Conservation (phyloP, 1,139 yeast species). For the Scheffersomyces cryptocercus region DNA sequence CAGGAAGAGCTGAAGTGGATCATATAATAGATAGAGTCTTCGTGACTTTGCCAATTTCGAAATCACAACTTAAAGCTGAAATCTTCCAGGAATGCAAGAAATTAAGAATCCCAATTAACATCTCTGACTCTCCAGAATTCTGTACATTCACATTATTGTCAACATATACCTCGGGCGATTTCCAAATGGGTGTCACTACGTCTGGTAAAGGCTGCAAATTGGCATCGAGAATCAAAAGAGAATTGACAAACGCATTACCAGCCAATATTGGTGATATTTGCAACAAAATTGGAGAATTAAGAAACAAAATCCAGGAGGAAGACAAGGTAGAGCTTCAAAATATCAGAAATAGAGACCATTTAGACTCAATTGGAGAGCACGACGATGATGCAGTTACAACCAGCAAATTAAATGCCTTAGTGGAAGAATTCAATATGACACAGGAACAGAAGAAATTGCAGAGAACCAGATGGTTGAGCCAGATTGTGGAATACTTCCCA, state of each 20-base stretch:
- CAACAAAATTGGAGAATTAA: conserved; percentile 63
- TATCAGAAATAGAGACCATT: conserved; percentile 19
- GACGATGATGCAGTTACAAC: conserved; percentile 74
- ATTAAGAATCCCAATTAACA: conserved; percentile 78
- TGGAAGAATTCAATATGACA: conserved; percentile 59
- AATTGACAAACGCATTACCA: conserved; percentile 67
- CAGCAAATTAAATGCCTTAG: conserved; percentile 58
- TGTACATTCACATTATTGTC: conserved; percentile 81
- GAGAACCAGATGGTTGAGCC: conserved; percentile 83
- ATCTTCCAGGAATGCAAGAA: conserved; percentile 54
- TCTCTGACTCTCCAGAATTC: conserved; percentile 68
- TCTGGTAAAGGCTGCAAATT: conserved; percentile 88
- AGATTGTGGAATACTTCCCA: conserved; percentile 90
- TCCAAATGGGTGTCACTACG: conserved; percentile 84
- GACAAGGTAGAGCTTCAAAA: conserved; percentile 37
- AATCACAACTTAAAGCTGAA: conserved; percentile 26
- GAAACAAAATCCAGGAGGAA: conserved; percentile 56
- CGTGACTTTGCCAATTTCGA: conserved; percentile 46
- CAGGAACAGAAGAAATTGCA: conserved; percentile 54
- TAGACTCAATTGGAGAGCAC: conserved; percentile 48
- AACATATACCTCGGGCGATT: conserved; percentile 66
- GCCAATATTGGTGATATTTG: conserved; percentile 69
- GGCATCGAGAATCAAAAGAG: conserved; percentile 79
- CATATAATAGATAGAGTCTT: conserved; percentile 74
- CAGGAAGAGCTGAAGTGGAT: conserved; percentile 68